These are phyloP conservation scores for Candida hungchunana DNA, from an alignment of 805 yeast species.

Conservation along the genomic window DNA sequence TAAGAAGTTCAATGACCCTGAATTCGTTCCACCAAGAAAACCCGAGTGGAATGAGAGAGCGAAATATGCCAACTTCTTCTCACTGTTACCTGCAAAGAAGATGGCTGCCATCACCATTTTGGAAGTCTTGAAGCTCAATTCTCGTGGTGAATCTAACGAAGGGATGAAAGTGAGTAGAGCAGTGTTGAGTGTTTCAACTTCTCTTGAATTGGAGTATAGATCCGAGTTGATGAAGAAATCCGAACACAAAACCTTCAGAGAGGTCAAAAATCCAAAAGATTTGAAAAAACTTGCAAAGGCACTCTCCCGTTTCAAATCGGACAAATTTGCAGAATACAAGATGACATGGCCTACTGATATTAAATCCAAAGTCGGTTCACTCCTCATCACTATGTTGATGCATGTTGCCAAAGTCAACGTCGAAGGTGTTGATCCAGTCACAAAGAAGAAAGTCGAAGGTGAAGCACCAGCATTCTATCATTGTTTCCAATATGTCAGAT, in stretches of 20 bases:
- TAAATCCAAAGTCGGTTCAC: conserved; percentile 76
- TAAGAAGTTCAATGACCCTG: conserved; percentile 34
- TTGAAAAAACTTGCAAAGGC: conserved; percentile 25
- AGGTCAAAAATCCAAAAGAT: conserved; percentile 37
- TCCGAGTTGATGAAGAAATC: conserved; percentile 58
- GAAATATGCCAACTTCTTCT: conserved; percentile 73
- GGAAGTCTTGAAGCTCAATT: conserved; percentile 69
- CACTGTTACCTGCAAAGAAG: conserved; percentile 71
- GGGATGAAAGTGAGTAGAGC: conserved; percentile 86
- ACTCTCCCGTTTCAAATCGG: conserved; percentile 32
- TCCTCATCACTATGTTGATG: conserved; percentile 66
- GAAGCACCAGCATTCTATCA: conserved; percentile 89
- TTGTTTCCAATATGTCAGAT: conserved; percentile 74
- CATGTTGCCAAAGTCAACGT: conserved; percentile 83
- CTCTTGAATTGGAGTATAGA: conserved; percentile 79
- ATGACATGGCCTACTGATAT: conserved; percentile 52
- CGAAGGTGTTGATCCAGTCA: conserved; percentile 73
- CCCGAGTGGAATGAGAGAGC: conserved; percentile 38
- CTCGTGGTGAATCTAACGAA: conserved; percentile 70
- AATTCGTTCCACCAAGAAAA: conserved; percentile 14
- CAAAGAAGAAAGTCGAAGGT: conserved; percentile 62
- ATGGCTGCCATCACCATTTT: conserved; percentile 80
- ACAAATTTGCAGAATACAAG: conserved; percentile 33
- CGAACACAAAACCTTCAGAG: conserved; percentile 53
- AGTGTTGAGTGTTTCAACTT: conserved; percentile 74